A percentile compares a stretch with the other conserved stretches of the same genome.
These are phyloP conservation scores for Diphasiastrum complanatum DNA, from an alignment of 83 land plant genomes.

Conservation along the genomic window DNA sequence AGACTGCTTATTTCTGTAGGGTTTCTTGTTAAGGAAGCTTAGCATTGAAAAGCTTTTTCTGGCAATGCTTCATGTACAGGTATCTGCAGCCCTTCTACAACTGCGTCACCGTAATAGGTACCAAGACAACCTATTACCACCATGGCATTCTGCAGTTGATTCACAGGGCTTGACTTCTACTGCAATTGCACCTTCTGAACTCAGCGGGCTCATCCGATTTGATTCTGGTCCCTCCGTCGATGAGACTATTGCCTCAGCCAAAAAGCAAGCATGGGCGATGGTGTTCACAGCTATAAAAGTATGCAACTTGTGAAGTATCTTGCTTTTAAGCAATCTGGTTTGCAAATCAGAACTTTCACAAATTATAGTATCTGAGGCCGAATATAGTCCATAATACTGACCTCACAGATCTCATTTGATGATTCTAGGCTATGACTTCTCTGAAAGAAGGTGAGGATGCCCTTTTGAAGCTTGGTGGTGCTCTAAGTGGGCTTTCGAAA, in stretches of 20 bases:
- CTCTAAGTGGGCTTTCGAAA: constrained; percentile 41
- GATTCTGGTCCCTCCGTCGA: constrained; percentile 54
- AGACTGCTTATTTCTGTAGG: neutral
- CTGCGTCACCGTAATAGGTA: constrained; percentile 74
- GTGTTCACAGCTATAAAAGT: constrained; percentile 81
- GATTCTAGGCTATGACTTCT: constrained; percentile 46
- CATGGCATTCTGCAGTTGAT: constrained; percentile 24
- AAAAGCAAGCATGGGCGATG: constrained; percentile 60
- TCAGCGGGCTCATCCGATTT: constrained; percentile 25
- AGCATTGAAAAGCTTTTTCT: neutral
- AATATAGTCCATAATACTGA: neutral
- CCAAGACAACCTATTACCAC: constrained; percentile 39
- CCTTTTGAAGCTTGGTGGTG: constrained; percentile 42
- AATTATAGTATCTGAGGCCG: neutral
- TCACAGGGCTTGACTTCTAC: constrained; percentile 17
- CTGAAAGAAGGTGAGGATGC: constrained; percentile 49
- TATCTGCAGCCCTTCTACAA: constrained; percentile 47
- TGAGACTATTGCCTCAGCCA: constrained; percentile 61
- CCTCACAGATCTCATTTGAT: constrained; percentile 5
- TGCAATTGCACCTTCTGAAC: constrained; percentile 26
- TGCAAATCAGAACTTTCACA: neutral
- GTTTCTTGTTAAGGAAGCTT: neutral
- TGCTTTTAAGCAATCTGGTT: neutral
- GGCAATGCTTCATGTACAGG: constrained; percentile 36
- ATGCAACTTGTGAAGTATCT: neutral